A percentile compares a stretch with the other conserved stretches of the same genome.
These are phyloP conservation scores for Samsoniella hepiali DNA, from an alignment of 2,329 filamentous ascomycete species.

Conservation along the genomic window DNA sequence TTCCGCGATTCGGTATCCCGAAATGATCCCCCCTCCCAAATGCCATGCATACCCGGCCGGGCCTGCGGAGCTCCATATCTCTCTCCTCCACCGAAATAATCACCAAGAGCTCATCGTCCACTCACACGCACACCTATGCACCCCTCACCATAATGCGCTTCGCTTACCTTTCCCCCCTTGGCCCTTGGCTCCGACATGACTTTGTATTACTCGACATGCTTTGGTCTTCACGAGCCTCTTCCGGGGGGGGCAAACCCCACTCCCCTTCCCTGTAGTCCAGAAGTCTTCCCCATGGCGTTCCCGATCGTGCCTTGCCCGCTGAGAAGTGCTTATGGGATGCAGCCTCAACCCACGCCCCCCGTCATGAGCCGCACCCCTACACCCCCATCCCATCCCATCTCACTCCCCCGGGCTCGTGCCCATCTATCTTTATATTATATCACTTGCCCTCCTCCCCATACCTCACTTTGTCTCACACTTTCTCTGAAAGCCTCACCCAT, in stretches of 20 bases:
- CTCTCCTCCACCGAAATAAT: neutral
- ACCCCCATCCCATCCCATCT: constrained; percentile 9
- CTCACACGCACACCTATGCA: constrained; percentile 4
- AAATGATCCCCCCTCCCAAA: neutral
- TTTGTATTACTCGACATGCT: constrained; percentile 6
- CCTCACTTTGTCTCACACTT: neutral
- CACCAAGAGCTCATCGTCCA: constrained; percentile 8
- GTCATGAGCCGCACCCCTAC: constrained; percentile 8
- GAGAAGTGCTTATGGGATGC: neutral
- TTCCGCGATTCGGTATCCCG: neutral
- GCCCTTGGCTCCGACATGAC: constrained; percentile 4
- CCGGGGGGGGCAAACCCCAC: neutral
- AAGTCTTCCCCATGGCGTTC: constrained; percentile 4
- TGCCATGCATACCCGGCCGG: constrained; percentile 13
- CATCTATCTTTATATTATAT: constrained; percentile 11
- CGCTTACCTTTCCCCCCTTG: constrained; percentile 11
- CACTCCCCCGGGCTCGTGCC: constrained; percentile 3
- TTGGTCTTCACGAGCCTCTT: neutral
- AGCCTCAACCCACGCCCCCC: constrained; percentile 10
- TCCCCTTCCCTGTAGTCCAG: neutral
- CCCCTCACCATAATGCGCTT: neutral
- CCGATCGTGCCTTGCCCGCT: constrained; percentile 11
- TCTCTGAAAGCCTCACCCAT: neutral
- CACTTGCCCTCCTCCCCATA: constrained; percentile 2
- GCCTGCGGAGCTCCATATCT: constrained; percentile 8